These are phyloP conservation scores for Naganishia vishniacii DNA, from an alignment of 768 basidiomycete species.

Conservation along the genomic window DNA sequence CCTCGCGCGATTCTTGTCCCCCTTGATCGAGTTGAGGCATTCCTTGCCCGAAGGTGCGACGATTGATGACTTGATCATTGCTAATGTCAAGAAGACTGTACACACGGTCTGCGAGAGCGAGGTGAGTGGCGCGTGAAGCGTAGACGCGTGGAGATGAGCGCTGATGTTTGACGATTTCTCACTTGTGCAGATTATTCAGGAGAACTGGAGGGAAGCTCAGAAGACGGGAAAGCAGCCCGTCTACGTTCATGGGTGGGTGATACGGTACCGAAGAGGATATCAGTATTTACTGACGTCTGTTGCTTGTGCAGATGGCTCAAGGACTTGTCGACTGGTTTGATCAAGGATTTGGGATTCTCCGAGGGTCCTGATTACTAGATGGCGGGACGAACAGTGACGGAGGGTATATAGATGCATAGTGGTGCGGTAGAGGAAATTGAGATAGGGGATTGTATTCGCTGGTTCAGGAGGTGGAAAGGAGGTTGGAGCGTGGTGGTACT, in stretches of 20 bases:
- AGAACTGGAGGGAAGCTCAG: conserved; percentile 33
- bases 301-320: conserved; percentile 31
- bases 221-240: conserved; percentile 35
- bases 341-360: conserved; percentile 37
- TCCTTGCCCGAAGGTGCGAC: conserved; percentile 35
- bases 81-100: conserved; percentile 45
- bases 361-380: conserved; percentile 27
- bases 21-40: conserved; percentile 58
- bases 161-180: not conserved
- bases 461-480: too few relatives aligned
- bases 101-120: conserved; percentile 43
- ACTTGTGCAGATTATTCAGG: conserved; percentile 18
- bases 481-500: too few relatives aligned
- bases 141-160: not conserved
- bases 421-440: not conserved
- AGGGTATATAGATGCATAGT: not conserved
- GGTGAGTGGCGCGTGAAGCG: conserved; percentile 31
- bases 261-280: not conserved
- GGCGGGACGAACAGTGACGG: not conserved
- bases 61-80: conserved; percentile 42
- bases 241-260: conserved; percentile 47
- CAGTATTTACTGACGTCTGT: not conserved
- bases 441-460: too few relatives aligned
- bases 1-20: conserved; percentile 67
- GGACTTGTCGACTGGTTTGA: conserved; percentile 40